phyloP scores from a whole-genome alignment of 1,284 basidiomycete species.

The Ceratobasidium sp. region DNA sequence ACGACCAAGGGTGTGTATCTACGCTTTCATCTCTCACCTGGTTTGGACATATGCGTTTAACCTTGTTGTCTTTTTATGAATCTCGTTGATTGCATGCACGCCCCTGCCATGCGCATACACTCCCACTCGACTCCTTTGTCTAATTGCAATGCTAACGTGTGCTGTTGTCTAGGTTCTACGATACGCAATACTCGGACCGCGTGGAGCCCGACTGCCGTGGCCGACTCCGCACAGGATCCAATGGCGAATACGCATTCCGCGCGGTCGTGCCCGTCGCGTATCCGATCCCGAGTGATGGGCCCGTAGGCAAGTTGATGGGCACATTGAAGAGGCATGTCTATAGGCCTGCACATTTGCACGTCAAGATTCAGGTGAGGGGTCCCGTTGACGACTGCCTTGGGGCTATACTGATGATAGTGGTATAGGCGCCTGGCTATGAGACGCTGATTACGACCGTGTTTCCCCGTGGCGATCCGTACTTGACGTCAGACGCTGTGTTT shows the following conservation, averaged over 20 bases:
- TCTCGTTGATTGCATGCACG: no score
- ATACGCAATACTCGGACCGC: conserved; percentile 71
- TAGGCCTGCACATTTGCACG: conserved; percentile 82
- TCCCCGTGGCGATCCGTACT: conserved; percentile 72
- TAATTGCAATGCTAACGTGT: no score
- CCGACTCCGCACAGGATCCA: conserved; percentile 66
- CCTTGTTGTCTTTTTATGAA: not conserved
- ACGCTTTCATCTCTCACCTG: not conserved
- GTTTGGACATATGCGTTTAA: conserved; percentile 9
- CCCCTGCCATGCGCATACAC: no score
- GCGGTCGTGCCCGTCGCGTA: conserved; percentile 82
- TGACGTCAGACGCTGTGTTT: conserved; percentile 79
- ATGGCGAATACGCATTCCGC: conserved; percentile 78
- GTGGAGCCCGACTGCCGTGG: conserved; percentile 80
- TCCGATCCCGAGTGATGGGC: conserved; percentile 83
- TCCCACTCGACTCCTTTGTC: no score
- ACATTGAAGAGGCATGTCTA: conserved; percentile 75
- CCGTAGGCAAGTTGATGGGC: conserved; percentile 72
- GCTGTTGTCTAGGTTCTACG: conserved; percentile 67
- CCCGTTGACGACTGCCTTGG: no score
- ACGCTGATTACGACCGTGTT: conserved; percentile 80
- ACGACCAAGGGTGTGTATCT: conserved; percentile 57
- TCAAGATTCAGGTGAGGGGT: conserved; percentile 63
- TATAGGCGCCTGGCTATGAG: conserved; percentile 69
- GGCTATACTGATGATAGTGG: not conserved